phyloP scores from a whole-genome alignment of 192 early-diverging fungal species.

The Mortierella claussenii region DNA sequence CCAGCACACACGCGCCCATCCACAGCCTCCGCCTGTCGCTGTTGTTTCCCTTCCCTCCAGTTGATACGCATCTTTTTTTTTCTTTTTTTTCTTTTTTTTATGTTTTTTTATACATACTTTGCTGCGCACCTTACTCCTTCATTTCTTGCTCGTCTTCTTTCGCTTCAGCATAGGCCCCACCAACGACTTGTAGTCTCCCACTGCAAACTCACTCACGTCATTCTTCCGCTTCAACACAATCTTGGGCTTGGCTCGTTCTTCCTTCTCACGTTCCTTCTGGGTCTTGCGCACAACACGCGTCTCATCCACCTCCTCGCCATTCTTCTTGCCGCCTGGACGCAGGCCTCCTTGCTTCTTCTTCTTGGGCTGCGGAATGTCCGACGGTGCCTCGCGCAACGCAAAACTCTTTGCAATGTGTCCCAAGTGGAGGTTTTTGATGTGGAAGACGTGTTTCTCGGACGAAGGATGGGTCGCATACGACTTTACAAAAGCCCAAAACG shows the following conservation, averaged over 20 bases:
- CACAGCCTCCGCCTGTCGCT: neutral
- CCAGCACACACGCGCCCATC: neutral
- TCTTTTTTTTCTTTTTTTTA: constrained; percentile 5
- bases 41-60: neutral
- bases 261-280: constrained; percentile 44
- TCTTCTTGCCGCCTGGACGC: constrained; percentile 22
- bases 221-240: constrained; percentile 51
- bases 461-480: constrained; percentile 94
- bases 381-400: constrained; percentile 93
- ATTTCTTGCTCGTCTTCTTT: constrained; percentile 15
- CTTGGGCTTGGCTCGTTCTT: constrained; percentile 39
- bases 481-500: constrained; percentile 89
- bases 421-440: constrained; percentile 93
- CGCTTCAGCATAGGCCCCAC: constrained; percentile 51
- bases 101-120: constrained; percentile 7
- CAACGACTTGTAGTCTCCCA: constrained; percentile 49
- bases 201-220: constrained; percentile 55
- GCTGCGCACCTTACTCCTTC: too few species aligned
- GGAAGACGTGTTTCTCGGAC: constrained; percentile 91
- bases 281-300: constrained; percentile 25
- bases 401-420: constrained; percentile 98
- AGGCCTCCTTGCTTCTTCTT: constrained; percentile 38
- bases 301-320: constrained; percentile 23
- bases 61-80: neutral
- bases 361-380: constrained; percentile 63